Evolutionary conservation across 805 yeast species (phyloP).

Genomic region (Candida michaelii): DNA sequence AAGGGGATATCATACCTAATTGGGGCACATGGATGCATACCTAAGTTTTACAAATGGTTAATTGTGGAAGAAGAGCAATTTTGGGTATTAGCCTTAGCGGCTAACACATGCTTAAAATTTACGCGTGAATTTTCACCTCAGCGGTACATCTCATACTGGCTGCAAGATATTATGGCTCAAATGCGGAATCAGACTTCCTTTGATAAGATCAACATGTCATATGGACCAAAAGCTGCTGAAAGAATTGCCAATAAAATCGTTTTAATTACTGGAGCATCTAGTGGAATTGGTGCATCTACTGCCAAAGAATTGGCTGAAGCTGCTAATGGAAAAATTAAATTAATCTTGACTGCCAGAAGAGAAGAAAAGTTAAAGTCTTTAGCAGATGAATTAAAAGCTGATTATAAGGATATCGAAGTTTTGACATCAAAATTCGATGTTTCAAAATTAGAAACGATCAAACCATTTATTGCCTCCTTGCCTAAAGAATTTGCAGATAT

Average conservation of each 20-base stretch:
- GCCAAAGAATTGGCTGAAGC: slow-evolving; percentile 84
- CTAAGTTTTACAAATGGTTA: too few species aligned
- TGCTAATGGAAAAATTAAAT: slow-evolving; percentile 65
- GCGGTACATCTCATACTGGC: too few species aligned
- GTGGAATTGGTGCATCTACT: slow-evolving; percentile 93
- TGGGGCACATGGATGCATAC: too few species aligned
- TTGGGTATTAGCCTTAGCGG: background rate
- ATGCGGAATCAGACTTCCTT: background rate
- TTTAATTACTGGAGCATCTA: slow-evolving; percentile 93
- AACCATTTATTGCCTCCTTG: slow-evolving; percentile 21
- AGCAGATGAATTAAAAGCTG: slow-evolving; percentile 43
- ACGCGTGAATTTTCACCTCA: background rate
- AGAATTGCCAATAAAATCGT: slow-evolving; percentile 77
- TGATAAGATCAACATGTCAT: slow-evolving; percentile 46
- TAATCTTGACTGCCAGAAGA: slow-evolving; percentile 80
- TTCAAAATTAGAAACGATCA: slow-evolving; percentile 39
- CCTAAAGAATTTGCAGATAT: slow-evolving; percentile 60
- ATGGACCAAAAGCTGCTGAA: slow-evolving; percentile 47
- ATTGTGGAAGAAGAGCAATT: too few species aligned
- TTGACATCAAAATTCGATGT: slow-evolving; percentile 58
- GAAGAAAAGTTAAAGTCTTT: slow-evolving; percentile 54
- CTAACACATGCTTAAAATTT: background rate
- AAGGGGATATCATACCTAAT: too few species aligned
- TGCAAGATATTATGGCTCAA: too few species aligned
- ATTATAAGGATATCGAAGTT: slow-evolving; percentile 52